Evolutionary conservation across 129 eudicot genomes (phyloP).

Genomic region (Chrysanthemum seticuspe): DNA sequence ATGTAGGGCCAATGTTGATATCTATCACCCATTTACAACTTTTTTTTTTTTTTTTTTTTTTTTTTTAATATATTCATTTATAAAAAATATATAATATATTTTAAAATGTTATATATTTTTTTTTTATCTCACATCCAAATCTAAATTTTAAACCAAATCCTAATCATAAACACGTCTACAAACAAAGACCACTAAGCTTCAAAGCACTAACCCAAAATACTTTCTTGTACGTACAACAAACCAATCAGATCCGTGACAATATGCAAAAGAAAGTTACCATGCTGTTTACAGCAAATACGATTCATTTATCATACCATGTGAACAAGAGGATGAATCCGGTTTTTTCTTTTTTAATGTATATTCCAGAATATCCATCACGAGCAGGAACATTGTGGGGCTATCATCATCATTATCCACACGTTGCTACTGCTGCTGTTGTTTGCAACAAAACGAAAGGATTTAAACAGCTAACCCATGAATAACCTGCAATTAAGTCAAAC

Average conservation of each 20-base stretch:
- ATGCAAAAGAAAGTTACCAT: constrained; percentile 5
- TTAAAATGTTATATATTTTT: too few relatives aligned
- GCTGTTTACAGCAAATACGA: constrained; percentile 24
- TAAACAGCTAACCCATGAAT: constrained; percentile 1
- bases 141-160: too few relatives aligned
- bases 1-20: too few relatives aligned
- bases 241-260: constrained; percentile 12
- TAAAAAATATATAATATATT: too few relatives aligned
- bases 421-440: constrained; percentile 12
- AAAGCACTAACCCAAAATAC: constrained; percentile 13
- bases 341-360: neutral
- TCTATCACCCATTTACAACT: too few relatives aligned
- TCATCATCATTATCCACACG: constrained; percentile 6
- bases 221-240: constrained; percentile 14
- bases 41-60: too few relatives aligned
- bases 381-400: constrained; percentile 2
- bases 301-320: constrained; percentile 14
- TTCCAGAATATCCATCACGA: constrained; percentile 19
- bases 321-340: neutral
- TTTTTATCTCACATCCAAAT: too few relatives aligned
- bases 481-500: neutral
- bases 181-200: too few relatives aligned
- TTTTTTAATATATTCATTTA: too few relatives aligned
- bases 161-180: too few relatives aligned
- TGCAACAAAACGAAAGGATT: neutral